Evolutionary conservation across 768 basidiomycete genomes (phyloP), one percentile per base, ranked within the genome.

Genomic region (Termitomyces sp.): DNA sequence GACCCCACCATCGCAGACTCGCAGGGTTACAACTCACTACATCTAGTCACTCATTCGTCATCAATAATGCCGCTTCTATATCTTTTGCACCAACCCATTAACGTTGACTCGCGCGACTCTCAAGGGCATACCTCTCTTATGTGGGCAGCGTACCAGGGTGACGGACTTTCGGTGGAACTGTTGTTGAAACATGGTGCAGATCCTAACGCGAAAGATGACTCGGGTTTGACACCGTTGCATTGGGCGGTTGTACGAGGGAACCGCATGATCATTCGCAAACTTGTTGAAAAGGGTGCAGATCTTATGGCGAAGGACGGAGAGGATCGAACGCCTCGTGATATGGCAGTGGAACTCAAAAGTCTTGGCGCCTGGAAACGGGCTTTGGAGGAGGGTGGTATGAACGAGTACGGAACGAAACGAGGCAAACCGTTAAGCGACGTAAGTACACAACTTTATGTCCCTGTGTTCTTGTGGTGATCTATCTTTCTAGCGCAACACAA

Each of bases 131-230:
- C 96, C 0, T 81, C 92, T 0, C 79, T 98, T 51, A 97, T 98
- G 92, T 99, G 97, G 97, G 97, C 97, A 6, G 92, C 94, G 9
- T 99, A 98, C 72, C 97, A 99, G 70, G 97, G 97, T 47, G 97
- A 99, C 67, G 94, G 94, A 2, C 82, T 98, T 35, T 93, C 91
- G 3, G 94, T 98, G 6, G 94, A 98, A 61, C 72, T 98, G 47
- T 73, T 99, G 43, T 79, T 99, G 53, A 83, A 86, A 56, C 92
- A 95, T 63, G 92, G 92, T 3, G 94, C 97, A 2, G 90, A 85
- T 58, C 78, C 87, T 0, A 85, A 85, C 58, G 71, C 87, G 13
- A 81, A 81, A 36, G 97, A 98, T 68, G 86, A 92, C 64, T 73
- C 82, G 0, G 95, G 94, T 0, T 80, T 99, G 53, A 81, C 92